Evolutionary conservation across 306 rosid genomes (phyloP).

Genomic region (Fragaria ananassa): DNA sequence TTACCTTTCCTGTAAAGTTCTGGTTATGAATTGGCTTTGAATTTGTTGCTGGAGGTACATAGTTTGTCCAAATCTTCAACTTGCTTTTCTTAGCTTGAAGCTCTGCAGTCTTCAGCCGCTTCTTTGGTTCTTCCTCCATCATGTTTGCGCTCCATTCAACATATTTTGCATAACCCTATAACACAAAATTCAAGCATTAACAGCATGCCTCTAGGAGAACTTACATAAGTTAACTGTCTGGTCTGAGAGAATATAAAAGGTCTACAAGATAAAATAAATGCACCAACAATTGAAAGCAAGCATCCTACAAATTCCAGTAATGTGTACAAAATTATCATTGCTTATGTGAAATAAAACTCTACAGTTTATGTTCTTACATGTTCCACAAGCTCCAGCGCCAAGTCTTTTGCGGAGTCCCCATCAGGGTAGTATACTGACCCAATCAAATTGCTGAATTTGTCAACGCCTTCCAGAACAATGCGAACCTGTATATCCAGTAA

Average conservation of each 20-base stretch:
- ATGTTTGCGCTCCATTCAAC: slow-evolving; percentile 98
- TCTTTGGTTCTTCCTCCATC: slow-evolving; percentile 96
- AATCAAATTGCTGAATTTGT: slow-evolving; percentile 92
- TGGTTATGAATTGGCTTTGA: slow-evolving; percentile 98
- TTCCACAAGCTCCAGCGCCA: slow-evolving; percentile 92
- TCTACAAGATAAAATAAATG: slow-evolving; percentile 18
- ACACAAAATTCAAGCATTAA: not conserved
- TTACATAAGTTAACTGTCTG: not conserved
- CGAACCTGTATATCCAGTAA: slow-evolving; percentile 66
- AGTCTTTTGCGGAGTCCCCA: slow-evolving; percentile 88
- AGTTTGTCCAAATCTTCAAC: slow-evolving; percentile 83
- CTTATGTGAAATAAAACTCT: slow-evolving; percentile 16
- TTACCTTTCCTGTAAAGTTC: slow-evolving; percentile 93
- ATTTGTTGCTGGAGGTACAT: slow-evolving; percentile 81
- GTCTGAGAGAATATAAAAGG: not conserved
- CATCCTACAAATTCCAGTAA: slow-evolving; percentile 8
- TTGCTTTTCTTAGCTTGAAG: slow-evolving; percentile 82
- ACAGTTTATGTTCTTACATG: slow-evolving; percentile 44
- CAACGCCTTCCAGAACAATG: slow-evolving; percentile 89
- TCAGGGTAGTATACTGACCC: slow-evolving; percentile 94
- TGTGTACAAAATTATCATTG: slow-evolving; percentile 11
- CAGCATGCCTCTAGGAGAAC: slow-evolving; percentile 1
- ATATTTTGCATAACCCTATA: slow-evolving; percentile 79
- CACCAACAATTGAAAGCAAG: slow-evolving; percentile 8
- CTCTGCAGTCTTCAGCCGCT: slow-evolving; percentile 79